Evolutionary conservation across 2,329 filamentous ascomycete genomes (phyloP).

Genomic region (Onygenales sp.): DNA sequence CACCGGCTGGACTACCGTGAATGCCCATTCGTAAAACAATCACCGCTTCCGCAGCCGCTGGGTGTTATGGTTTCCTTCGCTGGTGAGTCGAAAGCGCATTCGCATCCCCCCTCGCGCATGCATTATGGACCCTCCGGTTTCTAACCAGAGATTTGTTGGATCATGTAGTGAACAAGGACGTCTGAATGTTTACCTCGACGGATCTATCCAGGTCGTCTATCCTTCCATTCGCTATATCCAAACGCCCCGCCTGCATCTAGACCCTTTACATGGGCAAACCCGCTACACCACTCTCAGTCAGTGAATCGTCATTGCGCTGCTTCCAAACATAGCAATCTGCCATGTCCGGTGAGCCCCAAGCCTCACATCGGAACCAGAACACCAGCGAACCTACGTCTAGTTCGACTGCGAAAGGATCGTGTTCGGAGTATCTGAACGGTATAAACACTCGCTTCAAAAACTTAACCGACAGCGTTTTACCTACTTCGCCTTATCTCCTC

Average conservation of each 20-base stretch:
- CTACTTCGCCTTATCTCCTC: conserved; percentile 36
- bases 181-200: neutral
- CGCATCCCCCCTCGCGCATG: neutral
- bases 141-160: neutral
- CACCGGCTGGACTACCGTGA: too few species aligned
- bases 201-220: neutral
- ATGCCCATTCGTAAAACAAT: too few species aligned
- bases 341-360: conserved; percentile 11
- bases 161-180: neutral
- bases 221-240: neutral
- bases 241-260: neutral
- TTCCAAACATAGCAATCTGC: conserved; percentile 5
- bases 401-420: conserved; percentile 9
- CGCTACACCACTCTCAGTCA: neutral
- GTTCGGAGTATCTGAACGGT: conserved; percentile 10
- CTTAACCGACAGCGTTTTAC: conserved; percentile 33
- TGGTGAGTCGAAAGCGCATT: too few species aligned
- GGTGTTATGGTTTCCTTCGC: too few species aligned
- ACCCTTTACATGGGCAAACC: neutral
- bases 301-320: neutral
- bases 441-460: conserved; percentile 29
- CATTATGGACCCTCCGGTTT: neutral
- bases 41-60: too few species aligned
- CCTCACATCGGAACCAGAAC: conserved; percentile 5
- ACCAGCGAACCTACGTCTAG: conserved; percentile 2